These are phyloP conservation scores for Saccharomyces hybrid DNA, from an alignment of 1,139 yeast genomes.

Conservation along the genomic window DNA sequence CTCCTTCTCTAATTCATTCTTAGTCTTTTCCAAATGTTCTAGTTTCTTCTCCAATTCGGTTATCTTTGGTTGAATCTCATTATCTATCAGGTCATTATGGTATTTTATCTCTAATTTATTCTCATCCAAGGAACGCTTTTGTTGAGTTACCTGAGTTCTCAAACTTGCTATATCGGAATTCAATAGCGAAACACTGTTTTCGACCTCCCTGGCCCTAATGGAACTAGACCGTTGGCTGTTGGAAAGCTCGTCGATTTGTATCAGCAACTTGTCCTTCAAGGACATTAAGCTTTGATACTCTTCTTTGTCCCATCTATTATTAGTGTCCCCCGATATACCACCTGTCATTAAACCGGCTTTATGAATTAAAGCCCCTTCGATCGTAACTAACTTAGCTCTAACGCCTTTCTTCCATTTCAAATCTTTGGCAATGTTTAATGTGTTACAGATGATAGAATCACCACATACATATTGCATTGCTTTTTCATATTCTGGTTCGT, in stretches of 20 bases:
- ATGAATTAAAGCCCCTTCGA: constrained; percentile 81
- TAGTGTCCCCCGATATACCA: constrained; percentile 45
- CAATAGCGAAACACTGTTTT: constrained; percentile 46
- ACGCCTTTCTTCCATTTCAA: constrained; percentile 63
- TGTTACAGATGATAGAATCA: constrained; percentile 73
- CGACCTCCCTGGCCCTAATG: constrained; percentile 51
- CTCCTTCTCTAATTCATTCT: constrained; percentile 28
- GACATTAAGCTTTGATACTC: constrained; percentile 53
- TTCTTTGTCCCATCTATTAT: constrained; percentile 65
- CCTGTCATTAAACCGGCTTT: constrained; percentile 91
- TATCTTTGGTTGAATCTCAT: constrained; percentile 34
- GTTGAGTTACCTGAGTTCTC: constrained; percentile 43
- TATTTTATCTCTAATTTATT: constrained; percentile 48
- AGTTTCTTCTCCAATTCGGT: constrained; percentile 18
- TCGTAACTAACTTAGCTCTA: constrained; percentile 64
- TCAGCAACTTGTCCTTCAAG: constrained; percentile 52
- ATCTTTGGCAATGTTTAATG: constrained; percentile 56
- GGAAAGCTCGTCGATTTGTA: constrained; percentile 46
- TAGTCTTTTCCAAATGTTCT: constrained; percentile 14
- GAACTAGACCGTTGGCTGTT: constrained; percentile 45
- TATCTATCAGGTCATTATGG: constrained; percentile 34
- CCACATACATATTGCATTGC: constrained; percentile 82
- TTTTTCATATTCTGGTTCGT: constrained; percentile 59
- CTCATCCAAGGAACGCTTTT: constrained; percentile 49
- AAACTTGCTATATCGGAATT: constrained; percentile 45